Conservation (phyloP, 176 grass and related monocot species). For the Zea luxurians region DNA sequence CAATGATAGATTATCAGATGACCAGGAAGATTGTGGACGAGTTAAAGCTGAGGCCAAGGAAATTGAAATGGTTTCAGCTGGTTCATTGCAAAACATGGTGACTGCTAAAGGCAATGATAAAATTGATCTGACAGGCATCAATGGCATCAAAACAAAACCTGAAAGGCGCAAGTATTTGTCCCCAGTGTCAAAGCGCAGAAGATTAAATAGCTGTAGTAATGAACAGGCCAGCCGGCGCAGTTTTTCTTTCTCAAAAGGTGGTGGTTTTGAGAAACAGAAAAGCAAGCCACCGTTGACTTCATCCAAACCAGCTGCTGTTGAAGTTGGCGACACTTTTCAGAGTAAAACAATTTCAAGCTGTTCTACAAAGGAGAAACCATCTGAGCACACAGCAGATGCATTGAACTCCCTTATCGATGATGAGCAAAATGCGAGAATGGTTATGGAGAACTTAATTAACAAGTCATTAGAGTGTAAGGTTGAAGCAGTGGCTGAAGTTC, state of each 20-base stretch:
- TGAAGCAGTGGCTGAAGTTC: conserved; percentile 12
- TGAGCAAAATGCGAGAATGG: conserved; percentile 35
- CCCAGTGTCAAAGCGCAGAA: conserved; percentile 74
- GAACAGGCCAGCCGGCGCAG: conserved; percentile 42
- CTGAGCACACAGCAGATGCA: conserved; percentile 19
- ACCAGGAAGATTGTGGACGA: conserved; percentile 30
- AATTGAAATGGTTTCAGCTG: conserved; percentile 35
- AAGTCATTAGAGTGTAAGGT: conserved; percentile 41
- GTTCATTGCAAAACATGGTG: conserved; percentile 24
- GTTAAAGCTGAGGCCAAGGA: conserved; percentile 34
- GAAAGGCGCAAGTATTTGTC: conserved; percentile 64
- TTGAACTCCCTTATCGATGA: conserved; percentile 23
- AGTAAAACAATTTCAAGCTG: conserved; percentile 14
- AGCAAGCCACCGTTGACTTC: conserved; percentile 30
- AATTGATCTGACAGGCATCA: conserved; percentile 36
- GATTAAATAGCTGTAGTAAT: conserved; percentile 68
- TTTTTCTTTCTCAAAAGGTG: conserved; percentile 45
- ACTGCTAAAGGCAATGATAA: conserved; percentile 39
- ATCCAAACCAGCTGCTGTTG: conserved; percentile 38
- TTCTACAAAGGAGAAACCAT: conserved; percentile 47
- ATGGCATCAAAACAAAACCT: conserved; percentile 53
- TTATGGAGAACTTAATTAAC: conserved; percentile 10
- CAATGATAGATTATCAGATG: conserved; percentile 47
- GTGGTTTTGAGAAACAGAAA: conserved; percentile 41
- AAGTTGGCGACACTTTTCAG: conserved; percentile 21